Base-by-base conservation (phyloP, 176 grass and related monocot species). In the Avena insularis region DNA sequence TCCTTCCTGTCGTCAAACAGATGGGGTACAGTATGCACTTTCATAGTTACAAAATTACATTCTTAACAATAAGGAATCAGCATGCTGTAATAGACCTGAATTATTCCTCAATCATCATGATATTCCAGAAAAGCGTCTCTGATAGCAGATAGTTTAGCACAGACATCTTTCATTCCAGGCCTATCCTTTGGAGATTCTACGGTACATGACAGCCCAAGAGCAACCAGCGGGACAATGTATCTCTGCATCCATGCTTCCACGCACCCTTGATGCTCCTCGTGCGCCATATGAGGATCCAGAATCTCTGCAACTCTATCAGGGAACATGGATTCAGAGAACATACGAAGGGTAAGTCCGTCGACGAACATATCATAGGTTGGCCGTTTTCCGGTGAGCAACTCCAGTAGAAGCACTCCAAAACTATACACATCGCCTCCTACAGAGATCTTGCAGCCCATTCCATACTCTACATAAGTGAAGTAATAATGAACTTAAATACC, bases 391-490 rank as follows among this genome's bases (percentile, higher is more conserved):
- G 82, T 81, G 8, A 85, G 57, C 48, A 89, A 81, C 50, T 89
- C 82, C 7, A 89, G 48, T 0, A 89, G 82, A 16, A 89, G 57
- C 67, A 89, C 77, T n/a, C 88, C 88, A 36, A 85, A 85, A 59
- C 82, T 46, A 38, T 85, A 89, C 0, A 81, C 77, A 6, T 89
- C 88, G 15, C 47, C 82, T 23, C 33, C 31, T 9, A 69, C 19
- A 2, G 87, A 64, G 56, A 89, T 80, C 62, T 80, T 1, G 9
- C 55, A 21, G 4, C 87, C 87, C 82, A 89, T 80, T 6, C 15
- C 76, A 3, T 85, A 85, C 77, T 89, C 87, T 89, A 64, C 6
- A 72, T 72, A 84, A 55, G 15, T 1, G 3, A 66, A 43, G 3
- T 0, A 20, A 43, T 78, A 20, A 43, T 78, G 38, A 17, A 25